Evolutionary conservation across 2,329 filamentous ascomycete species (phyloP).

Genomic region (Verticillium isaacii): DNA sequence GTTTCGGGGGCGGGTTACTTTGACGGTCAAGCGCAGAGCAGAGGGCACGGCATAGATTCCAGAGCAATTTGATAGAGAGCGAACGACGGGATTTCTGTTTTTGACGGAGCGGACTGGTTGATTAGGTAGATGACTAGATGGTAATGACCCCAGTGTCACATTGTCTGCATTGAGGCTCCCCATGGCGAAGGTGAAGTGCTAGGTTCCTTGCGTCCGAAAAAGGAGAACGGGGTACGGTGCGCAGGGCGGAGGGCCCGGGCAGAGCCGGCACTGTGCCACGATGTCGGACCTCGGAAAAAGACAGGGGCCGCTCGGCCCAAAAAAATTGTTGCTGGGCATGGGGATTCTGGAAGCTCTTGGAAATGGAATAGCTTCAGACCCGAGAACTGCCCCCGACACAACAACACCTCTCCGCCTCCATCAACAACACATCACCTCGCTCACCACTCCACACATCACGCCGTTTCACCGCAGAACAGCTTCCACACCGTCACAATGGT

Average conservation of each 20-base stretch:
- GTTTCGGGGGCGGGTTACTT: neutral
- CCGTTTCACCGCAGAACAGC: conserved; percentile 1
- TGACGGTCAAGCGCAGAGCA: neutral
- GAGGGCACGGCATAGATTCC: neutral
- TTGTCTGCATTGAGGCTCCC: neutral
- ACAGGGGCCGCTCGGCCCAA: conserved; percentile 13
- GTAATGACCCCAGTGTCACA: neutral
- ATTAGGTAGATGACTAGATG: neutral
- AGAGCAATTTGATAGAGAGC: neutral
- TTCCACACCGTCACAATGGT: conserved; percentile 17
- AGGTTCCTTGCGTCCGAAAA: neutral
- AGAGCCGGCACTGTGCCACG: neutral
- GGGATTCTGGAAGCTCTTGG: conserved; percentile 36
- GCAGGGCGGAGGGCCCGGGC: neutral
- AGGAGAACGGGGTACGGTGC: neutral
- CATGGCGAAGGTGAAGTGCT: neutral
- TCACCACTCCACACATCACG: conserved; percentile 19
- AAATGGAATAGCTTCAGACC: conserved; percentile 26
- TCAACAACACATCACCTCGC: conserved; percentile 10
- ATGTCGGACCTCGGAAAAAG: conserved; percentile 11
- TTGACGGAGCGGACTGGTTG: neutral
- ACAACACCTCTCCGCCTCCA: conserved; percentile 7
- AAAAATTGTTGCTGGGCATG: conserved; percentile 26
- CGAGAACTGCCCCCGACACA: conserved; percentile 10
- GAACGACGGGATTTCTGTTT: neutral